A percentile compares a stretch with the other conserved stretches of the same genome.
Conservation (phyloP, 441 rosid species). For the Populus trichocarpa region DNA sequence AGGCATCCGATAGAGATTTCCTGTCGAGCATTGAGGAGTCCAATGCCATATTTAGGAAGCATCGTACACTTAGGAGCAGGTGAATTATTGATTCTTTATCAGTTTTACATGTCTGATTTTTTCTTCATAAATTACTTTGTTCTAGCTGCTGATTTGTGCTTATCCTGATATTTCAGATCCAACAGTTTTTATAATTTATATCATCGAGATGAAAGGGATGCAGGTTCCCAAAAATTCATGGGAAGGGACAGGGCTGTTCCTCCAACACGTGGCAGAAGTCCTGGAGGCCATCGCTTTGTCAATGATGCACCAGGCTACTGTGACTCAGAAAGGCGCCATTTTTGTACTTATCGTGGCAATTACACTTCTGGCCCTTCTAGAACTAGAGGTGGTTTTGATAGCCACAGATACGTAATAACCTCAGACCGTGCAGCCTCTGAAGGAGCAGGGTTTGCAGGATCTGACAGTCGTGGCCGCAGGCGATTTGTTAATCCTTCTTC, state of each 20-base stretch:
- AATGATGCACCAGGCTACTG: slow-evolving; percentile 22
- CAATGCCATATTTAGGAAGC: background rate
- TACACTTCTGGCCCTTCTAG: slow-evolving; percentile 31
- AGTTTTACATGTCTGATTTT: background rate
- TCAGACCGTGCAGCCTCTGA: slow-evolving; percentile 31
- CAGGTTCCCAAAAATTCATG: slow-evolving; percentile 21
- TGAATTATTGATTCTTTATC: slow-evolving; percentile 9
- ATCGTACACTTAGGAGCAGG: slow-evolving; percentile 32
- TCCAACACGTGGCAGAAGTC: slow-evolving; percentile 32
- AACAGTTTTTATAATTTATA: slow-evolving; percentile 21
- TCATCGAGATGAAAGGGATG: slow-evolving; percentile 25
- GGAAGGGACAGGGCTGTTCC: slow-evolving; percentile 33
- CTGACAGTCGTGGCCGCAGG: slow-evolving; percentile 30
- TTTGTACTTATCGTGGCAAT: slow-evolving; percentile 21
- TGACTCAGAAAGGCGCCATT: slow-evolving; percentile 32
- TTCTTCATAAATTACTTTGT: background rate
- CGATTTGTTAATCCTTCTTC: slow-evolving; percentile 30
- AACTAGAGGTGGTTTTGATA: slow-evolving; percentile 30
- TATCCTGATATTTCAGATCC: slow-evolving; percentile 27
- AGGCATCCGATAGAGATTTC: slow-evolving; percentile 26
- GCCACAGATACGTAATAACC: slow-evolving; percentile 25
- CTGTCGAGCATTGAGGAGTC: slow-evolving; percentile 25
- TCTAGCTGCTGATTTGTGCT: background rate
- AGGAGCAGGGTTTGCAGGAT: slow-evolving; percentile 23
- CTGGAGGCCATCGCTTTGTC: slow-evolving; percentile 25